Percentiles rank a stretch among this genome's conserved stretches.
These are phyloP conservation scores for Beauveria australis DNA, from an alignment of 2,329 filamentous ascomycete genomes.

Conservation along the genomic window DNA sequence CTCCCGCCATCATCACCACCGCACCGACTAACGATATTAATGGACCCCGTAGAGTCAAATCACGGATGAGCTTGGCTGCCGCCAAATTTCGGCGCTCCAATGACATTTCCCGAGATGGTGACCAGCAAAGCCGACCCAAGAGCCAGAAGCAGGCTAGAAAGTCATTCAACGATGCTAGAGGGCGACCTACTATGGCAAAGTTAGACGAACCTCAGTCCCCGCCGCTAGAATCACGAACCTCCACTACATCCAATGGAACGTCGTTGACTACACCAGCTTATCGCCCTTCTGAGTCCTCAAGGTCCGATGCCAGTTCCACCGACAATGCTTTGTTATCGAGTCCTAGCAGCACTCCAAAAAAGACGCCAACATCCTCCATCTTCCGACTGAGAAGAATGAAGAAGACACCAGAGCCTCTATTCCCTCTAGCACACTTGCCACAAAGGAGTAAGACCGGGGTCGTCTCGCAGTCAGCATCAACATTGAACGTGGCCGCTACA, in stretches of 20 bases:
- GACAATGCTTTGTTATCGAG: slow-evolving; percentile 55
- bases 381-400: slow-evolving; percentile 74
- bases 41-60: slow-evolving; percentile 44
- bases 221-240: slow-evolving; percentile 22
- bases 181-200: slow-evolving; percentile 23
- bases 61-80: slow-evolving; percentile 45
- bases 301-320: slow-evolving; percentile 75
- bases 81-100: slow-evolving; percentile 44
- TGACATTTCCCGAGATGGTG: slow-evolving; percentile 30
- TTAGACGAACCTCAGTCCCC: slow-evolving; percentile 49
- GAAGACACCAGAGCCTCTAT: slow-evolving; percentile 67
- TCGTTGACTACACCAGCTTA: slow-evolving; percentile 43
- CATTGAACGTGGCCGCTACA: slow-evolving; percentile 29
- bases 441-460: slow-evolving; percentile 50
- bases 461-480: slow-evolving; percentile 31
- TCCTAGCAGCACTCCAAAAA: slow-evolving; percentile 52
- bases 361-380: slow-evolving; percentile 59
- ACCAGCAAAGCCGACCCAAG: background rate
- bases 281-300: slow-evolving; percentile 64
- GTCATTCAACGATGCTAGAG: slow-evolving; percentile 37
- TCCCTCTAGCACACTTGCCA: slow-evolving; percentile 79
- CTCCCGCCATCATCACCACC: slow-evolving; percentile 79
- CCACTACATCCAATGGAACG: slow-evolving; percentile 21
- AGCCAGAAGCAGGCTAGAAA: slow-evolving; percentile 21
- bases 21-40: slow-evolving; percentile 66